Evolutionary conservation across 2,329 filamentous ascomycete species (phyloP).

Genomic region (Aspergillus costaricaensis): DNA sequence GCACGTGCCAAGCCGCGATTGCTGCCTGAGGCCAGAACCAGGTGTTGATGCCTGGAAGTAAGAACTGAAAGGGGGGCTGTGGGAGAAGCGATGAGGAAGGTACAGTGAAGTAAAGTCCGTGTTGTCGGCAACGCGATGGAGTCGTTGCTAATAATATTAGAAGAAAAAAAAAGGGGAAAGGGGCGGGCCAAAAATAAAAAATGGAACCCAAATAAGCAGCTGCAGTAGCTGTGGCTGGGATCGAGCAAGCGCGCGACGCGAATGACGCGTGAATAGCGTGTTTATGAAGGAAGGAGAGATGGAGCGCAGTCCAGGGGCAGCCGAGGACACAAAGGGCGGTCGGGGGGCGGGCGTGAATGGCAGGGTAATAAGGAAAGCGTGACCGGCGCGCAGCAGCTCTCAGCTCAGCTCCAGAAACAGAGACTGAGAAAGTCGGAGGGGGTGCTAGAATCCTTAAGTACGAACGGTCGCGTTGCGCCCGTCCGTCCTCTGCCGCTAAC

Average conservation of each 20-base stretch:
- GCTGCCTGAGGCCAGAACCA: constrained; percentile 17
- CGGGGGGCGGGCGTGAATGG: constrained; percentile 10
- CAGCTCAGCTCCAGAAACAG: constrained; percentile 40
- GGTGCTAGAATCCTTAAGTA: constrained; percentile 48
- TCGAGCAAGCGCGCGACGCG: constrained; percentile 24
- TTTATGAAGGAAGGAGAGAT: constrained; percentile 11
- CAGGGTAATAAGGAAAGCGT: constrained; percentile 23
- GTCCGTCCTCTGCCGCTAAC: constrained; percentile 39
- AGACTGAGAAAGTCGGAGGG: constrained; percentile 41
- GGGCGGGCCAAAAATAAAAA: constrained; percentile 13
- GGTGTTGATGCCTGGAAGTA: not conserved
- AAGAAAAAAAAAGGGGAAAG: constrained; percentile 6
- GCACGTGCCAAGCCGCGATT: constrained; percentile 19
- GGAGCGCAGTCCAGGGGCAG: constrained; percentile 11
- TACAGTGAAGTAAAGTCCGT: constrained; percentile 9
- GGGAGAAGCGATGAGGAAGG: not conserved
- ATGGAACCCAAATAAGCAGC: constrained; percentile 14
- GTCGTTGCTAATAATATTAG: constrained; percentile 18
- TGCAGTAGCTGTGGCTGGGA: constrained; percentile 24
- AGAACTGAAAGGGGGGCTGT: not conserved
- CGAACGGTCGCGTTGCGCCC: constrained; percentile 36
- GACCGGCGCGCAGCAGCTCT: constrained; percentile 25
- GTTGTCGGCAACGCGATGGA: constrained; percentile 9
- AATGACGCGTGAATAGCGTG: constrained; percentile 22
- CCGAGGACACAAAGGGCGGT: constrained; percentile 20